Evolutionary conservation across 805 yeast species (phyloP), one percentile per base, ranked within the genome.

Genomic region (Scheffersomyces lignosus): DNA sequence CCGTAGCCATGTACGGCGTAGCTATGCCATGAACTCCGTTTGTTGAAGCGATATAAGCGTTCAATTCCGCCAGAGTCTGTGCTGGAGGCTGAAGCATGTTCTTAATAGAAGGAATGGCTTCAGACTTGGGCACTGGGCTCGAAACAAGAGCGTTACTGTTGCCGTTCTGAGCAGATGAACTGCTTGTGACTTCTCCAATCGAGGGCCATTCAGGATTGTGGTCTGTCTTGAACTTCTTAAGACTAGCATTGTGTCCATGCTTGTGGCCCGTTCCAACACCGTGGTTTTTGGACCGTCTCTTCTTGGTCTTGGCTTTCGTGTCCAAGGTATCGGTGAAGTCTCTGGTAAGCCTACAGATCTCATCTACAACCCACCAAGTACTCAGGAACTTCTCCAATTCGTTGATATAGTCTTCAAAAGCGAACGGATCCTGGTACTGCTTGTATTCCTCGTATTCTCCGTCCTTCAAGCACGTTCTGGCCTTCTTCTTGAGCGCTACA

Each of bases 291-390:
- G 35, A 32, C 9, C 37, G 14, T 23, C 30, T 18, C 24, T 27
- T 33, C 15, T 27, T 30, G 15, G 12, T 27, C 20, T 28, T 37
- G 23, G 35, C 16, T 15, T 15, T 31, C 35, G 27, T 29, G 18
- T 42, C 38, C 20, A 55, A 36, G 29, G 43, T 48, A n/a, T 47
- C 43, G 5, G 44, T 36, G 33, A 55, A 58, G 18, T 57, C 58
- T 25, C 41, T 43, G 5, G 55, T 37, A 15, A 57, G 37, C 26
- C 45, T 41, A 28, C 50, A 47, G 22, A 58, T 49, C 34, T 59
- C 64, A 31, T 59, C 63, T 7, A 58, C 56, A 9, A 58, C 44
- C 52, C 54, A 51, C 64, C 64, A 60, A 14, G 47, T 43, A 5
- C 37, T 23, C 13, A 48, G 18, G 40, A 50, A 55, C 30, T 50